These are phyloP conservation scores for Vanrija sp. DNA, from an alignment of 1,284 basidiomycete species.

Conservation along the genomic window DNA sequence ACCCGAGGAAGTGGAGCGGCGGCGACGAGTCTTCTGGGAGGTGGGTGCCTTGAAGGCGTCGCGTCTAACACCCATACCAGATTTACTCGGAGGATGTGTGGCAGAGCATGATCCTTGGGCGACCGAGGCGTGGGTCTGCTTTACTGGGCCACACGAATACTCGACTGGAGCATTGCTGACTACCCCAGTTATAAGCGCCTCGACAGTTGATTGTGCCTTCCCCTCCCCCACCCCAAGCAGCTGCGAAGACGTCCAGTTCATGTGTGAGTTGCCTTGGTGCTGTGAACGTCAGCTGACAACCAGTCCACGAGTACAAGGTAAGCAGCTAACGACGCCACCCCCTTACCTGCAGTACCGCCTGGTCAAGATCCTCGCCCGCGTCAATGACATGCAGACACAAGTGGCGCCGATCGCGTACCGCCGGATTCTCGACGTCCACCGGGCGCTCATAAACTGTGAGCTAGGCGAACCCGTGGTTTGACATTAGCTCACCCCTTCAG, in stretches of 20 bases:
- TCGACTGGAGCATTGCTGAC: too few relatives aligned
- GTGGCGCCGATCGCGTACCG: background rate
- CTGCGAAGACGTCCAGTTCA: too few relatives aligned
- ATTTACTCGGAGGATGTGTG: slow-evolving; percentile 16
- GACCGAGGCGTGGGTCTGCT: slow-evolving; percentile 8
- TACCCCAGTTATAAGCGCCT: too few relatives aligned
- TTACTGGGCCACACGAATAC: too few relatives aligned
- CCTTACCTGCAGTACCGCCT: slow-evolving; percentile 11
- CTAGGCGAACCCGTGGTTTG: too few relatives aligned
- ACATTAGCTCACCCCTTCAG: background rate
- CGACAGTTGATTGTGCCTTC: too few relatives aligned
- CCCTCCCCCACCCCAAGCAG: too few relatives aligned
- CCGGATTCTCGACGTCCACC: slow-evolving; percentile 7
- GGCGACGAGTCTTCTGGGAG: slow-evolving; percentile 21
- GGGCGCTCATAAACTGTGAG: background rate
- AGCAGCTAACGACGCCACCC: too few relatives aligned
- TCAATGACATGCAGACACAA: slow-evolving; percentile 13
- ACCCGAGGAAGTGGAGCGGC: slow-evolving; percentile 13
- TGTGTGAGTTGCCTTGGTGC: too few relatives aligned
- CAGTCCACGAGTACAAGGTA: too few relatives aligned
- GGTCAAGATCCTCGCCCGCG: slow-evolving; percentile 3
- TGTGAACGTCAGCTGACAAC: too few relatives aligned
- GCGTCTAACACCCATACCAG: slow-evolving; percentile 1
- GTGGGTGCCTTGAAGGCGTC: background rate
- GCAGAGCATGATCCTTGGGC: slow-evolving; percentile 13